phyloP scores from a whole-genome alignment of 1,284 basidiomycete species.

The Tausonia pullulans region DNA sequence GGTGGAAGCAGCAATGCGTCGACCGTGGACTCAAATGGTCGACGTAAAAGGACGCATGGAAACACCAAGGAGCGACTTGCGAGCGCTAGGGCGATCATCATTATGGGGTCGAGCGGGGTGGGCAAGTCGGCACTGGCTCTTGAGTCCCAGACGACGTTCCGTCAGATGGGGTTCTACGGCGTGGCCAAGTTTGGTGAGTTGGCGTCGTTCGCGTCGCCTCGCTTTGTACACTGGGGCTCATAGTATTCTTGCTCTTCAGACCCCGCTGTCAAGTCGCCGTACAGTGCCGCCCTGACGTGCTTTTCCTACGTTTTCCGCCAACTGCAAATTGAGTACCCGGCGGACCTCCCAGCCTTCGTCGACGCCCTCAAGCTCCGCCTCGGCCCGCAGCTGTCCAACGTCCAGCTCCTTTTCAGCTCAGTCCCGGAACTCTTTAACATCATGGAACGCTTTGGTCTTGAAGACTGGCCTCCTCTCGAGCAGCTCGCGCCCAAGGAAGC shows the following conservation, averaged over 20 bases:
- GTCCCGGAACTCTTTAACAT: slow-evolving; percentile 50
- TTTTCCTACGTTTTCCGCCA: slow-evolving; percentile 56
- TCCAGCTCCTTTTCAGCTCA: slow-evolving; percentile 43
- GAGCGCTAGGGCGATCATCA: slow-evolving; percentile 5
- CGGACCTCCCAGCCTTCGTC: slow-evolving; percentile 56
- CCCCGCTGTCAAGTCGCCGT: slow-evolving; percentile 45
- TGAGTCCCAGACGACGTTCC: slow-evolving; percentile 1
- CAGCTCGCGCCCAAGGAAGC: slow-evolving; percentile 47
- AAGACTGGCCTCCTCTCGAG: slow-evolving; percentile 42
- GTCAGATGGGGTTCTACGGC: slow-evolving; percentile 48
- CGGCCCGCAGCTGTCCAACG: slow-evolving; percentile 54
- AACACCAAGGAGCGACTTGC: not conserved
- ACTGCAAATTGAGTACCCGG: slow-evolving; percentile 52
- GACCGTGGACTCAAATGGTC: not conserved
- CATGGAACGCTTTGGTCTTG: slow-evolving; percentile 45
- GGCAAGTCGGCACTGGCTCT: slow-evolving; percentile 11
- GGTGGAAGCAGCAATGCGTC: too few relatives aligned
- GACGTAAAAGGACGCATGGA: not conserved
- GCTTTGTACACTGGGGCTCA: not conserved
- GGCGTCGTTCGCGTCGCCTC: not conserved
- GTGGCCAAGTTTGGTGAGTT: slow-evolving; percentile 48
- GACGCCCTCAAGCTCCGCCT: slow-evolving; percentile 45
- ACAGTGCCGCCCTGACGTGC: slow-evolving; percentile 50
- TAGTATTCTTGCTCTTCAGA: not conserved
- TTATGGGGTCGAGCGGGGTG: slow-evolving; percentile 1